phyloP scores from a whole-genome alignment of 2,329 filamentous ascomycete genomes.

The Colletotrichum tamarilloi region DNA sequence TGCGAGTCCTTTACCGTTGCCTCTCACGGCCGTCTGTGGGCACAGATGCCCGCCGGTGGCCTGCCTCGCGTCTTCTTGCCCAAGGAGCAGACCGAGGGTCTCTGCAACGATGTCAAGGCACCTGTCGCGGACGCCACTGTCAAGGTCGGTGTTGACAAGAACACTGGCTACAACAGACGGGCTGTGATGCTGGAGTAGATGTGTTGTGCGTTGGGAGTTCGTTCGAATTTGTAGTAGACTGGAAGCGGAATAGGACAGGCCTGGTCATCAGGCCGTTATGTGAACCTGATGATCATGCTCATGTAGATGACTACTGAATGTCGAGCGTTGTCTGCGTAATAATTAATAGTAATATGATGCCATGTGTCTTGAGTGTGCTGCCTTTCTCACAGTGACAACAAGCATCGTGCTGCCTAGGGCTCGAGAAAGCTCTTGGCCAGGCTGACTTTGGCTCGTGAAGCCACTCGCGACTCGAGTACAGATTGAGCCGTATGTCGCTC shows the following conservation, averaged over 20 bases:
- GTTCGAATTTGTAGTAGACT: neutral
- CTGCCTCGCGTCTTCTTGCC: conserved; percentile 31
- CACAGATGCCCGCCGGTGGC: conserved; percentile 32
- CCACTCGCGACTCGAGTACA: neutral
- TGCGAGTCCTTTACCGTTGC: conserved; percentile 46
- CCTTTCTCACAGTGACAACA: neutral
- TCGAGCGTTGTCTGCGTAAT: conserved; percentile 7
- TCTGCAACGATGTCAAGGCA: conserved; percentile 29
- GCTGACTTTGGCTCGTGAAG: neutral
- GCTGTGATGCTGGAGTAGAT: conserved; percentile 7
- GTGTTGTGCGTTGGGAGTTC: no score
- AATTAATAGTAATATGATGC: neutral
- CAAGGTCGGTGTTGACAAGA: conserved; percentile 33
- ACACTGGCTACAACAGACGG: conserved; percentile 26
- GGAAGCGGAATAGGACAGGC: neutral
- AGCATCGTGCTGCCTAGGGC: neutral
- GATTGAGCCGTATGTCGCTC: neutral
- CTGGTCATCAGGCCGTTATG: neutral
- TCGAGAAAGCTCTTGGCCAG: neutral
- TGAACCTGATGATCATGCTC: neutral
- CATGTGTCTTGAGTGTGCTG: neutral
- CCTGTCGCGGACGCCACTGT: conserved; percentile 20
- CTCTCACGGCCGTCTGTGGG: conserved; percentile 28
- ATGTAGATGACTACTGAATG: neutral
- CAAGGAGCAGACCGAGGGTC: conserved; percentile 28